Evolutionary conservation across 202 grass and related monocot species (phyloP), one percentile per base, ranked within the genome.

Genomic region (Musa balbisiana): DNA sequence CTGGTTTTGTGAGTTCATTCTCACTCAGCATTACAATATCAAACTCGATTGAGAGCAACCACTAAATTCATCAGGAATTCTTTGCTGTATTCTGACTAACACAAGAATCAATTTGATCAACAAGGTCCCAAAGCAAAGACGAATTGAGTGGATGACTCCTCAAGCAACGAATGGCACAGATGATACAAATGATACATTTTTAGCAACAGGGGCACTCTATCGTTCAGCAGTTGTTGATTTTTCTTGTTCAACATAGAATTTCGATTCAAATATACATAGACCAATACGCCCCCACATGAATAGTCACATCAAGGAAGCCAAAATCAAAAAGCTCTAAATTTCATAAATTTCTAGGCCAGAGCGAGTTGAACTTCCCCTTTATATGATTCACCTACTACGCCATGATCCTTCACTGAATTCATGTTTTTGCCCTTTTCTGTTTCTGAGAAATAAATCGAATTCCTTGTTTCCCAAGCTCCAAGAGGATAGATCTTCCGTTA

Each of bases 401-500:
- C 10, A 71, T 10, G 6, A 51, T 51, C 3, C 1, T 21, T 51
- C 16, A 23, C 17, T 51, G 9, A 22, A 9, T 80, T 86, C 81
- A 85, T 74, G 55, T 75, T 74, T 73, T 88, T 29, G 81, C 56
- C 5, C 81, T 72, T 69, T 79, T 92, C 26, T 84, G 72, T 60
- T 88, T 92, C 76, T 89, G 85, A 64, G 93, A 85, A 70, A 97
- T 80, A 83, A 97, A 79, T 26, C 93, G 93, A 67, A 97, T 90
- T 52, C 80, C 84, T 74, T 92, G 87, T 79, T 97, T 90, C 33
- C 93, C 93, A 8, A 97, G 87, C 73, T 97, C 93, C 71, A 97
- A 49, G 22, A 83, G 80, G 72, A 86, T 81, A 4, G 86, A 97
- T 67, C 80, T 84, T 65, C 93, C 93, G 82, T 84, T 79, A 66